Base-by-base conservation (phyloP, 2,329 filamentous ascomycete genomes). In the Alternaria sp. region DNA sequence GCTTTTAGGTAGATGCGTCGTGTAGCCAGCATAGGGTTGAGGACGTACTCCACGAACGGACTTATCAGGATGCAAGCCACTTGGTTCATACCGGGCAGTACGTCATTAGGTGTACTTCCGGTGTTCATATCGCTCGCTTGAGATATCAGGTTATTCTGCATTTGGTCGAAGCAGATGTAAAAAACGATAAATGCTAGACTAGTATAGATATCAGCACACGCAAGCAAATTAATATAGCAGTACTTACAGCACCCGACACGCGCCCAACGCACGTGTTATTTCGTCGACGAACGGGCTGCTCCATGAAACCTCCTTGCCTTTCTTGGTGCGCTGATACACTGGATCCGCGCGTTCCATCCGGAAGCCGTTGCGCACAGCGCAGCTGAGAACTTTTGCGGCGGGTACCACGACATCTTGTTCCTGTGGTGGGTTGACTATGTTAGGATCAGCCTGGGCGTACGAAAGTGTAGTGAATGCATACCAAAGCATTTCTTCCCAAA, bases 111-210 rank as follows among this genome's bases (percentile, higher is more conserved):
- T 5, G 72, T 66, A 23, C 57, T 63, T 10, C 68, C 53, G 1
- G 68, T 70, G n/a, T 72, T 56, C 76, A 79, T 78, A 46, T 74
- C 65, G 3, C 68, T 71, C 4, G 75, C 72, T 61, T 77, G 76
- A 4, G 76, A 77, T 9, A 78, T 72, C 4, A 78, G 56, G 40
- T 78, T 78, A 60, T 76, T 77, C 55, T 72, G 71, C 73, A 77
- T 78, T 51, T 78, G 77, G 50, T 78, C 77, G 37, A 73, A 77
- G 61, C 72, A 77, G 21, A 77, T 61, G 55, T 74, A 77, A 58
- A 76, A 78, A 7, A 74, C 51, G 9, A 74, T 56, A 51, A 77
- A 77, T 7, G 68, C 74, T 6, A 77, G 45, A n/a, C 57, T 60
- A 9, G 1, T 14, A 9, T 8, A 14, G 11, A 13, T 17, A 17